Percentiles rank a stretch among this genome's conserved stretches.
These are phyloP conservation scores for Mrakia blollopis DNA, from an alignment of 768 basidiomycete species.

Conservation along the genomic window DNA sequence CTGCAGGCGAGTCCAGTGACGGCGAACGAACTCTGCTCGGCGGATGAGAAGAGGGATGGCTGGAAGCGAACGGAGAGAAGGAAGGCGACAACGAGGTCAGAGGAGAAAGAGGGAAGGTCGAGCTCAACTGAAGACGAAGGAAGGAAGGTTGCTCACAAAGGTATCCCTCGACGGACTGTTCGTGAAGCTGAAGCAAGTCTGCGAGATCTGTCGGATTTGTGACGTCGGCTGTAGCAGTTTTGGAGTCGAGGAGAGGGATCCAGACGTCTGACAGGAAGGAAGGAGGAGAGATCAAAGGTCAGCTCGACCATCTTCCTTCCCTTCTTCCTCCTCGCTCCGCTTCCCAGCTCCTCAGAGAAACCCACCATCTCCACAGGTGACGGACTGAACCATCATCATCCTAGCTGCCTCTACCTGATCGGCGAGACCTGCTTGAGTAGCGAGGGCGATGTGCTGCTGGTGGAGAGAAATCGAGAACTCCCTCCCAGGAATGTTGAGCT, in stretches of 20 bases:
- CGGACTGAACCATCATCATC: constrained; percentile 55
- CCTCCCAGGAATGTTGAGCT: constrained; percentile 45
- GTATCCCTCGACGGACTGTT: constrained; percentile 68
- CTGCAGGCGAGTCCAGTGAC: constrained; percentile 29
- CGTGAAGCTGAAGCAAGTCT: constrained; percentile 59
- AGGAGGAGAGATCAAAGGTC: background rate
- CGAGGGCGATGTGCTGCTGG: constrained; percentile 61
- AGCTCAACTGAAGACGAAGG: constrained; percentile 30
- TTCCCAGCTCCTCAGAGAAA: background rate
- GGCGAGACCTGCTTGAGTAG: constrained; percentile 55
- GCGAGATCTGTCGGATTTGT: constrained; percentile 54
- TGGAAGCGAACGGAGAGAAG: constrained; percentile 42
- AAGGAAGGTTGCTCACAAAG: constrained; percentile 55
- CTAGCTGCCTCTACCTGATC: constrained; percentile 59
- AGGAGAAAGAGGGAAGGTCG: background rate
- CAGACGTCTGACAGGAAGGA: constrained; percentile 55
- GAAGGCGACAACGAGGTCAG: constrained; percentile 29
- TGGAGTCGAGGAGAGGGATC: constrained; percentile 62
- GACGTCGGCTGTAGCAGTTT: constrained; percentile 49
- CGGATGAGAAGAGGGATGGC: constrained; percentile 69
- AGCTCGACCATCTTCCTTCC: background rate
- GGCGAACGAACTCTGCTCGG: constrained; percentile 60
- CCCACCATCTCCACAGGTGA: constrained; percentile 30
- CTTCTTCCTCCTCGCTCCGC: background rate
- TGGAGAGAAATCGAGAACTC: constrained; percentile 48